These are phyloP conservation scores for Russula virescens DNA, from an alignment of 768 basidiomycete genomes.

Conservation along the genomic window DNA sequence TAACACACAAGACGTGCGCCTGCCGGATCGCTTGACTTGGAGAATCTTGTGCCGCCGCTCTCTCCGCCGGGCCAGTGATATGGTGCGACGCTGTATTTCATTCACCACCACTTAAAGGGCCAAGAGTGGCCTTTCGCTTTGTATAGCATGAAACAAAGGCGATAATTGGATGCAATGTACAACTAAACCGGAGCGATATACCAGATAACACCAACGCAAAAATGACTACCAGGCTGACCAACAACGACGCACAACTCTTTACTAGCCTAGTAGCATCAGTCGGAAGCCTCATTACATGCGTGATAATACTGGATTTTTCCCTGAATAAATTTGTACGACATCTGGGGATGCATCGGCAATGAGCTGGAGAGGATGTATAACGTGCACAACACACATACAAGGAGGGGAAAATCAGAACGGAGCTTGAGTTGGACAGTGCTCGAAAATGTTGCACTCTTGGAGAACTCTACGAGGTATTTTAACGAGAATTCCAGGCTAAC, in stretches of 20 bases:
- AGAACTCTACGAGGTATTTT: constrained; percentile 96
- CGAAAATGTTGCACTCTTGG: constrained; percentile 77
- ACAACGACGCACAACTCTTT: neutral
- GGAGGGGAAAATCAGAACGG: constrained; percentile 86
- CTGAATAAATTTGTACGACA: constrained; percentile 83
- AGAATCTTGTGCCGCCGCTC: too few species aligned
- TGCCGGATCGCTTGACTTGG: too few species aligned
- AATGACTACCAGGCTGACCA: neutral
- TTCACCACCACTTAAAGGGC: too few species aligned
- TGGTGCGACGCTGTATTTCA: too few species aligned
- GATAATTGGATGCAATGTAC: constrained; percentile 8
- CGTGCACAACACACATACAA: constrained; percentile 46
- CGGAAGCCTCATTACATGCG: constrained; percentile 69
- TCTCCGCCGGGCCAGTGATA: too few species aligned
- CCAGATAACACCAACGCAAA: neutral
- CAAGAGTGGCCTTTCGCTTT: too few species aligned
- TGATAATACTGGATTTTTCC: constrained; percentile 92
- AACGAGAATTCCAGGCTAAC: constrained; percentile 92
- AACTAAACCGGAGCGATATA: neutral
- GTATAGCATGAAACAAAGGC: neutral
- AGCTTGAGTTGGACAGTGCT: constrained; percentile 76
- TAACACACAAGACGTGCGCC: too few species aligned
- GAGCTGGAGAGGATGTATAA: neutral
- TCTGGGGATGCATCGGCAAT: constrained; percentile 38
- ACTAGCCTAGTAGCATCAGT: too few species aligned